These are phyloP conservation scores for Fulvia fulva DNA, from an alignment of 2,329 filamentous ascomycete species.

Conservation along the genomic window DNA sequence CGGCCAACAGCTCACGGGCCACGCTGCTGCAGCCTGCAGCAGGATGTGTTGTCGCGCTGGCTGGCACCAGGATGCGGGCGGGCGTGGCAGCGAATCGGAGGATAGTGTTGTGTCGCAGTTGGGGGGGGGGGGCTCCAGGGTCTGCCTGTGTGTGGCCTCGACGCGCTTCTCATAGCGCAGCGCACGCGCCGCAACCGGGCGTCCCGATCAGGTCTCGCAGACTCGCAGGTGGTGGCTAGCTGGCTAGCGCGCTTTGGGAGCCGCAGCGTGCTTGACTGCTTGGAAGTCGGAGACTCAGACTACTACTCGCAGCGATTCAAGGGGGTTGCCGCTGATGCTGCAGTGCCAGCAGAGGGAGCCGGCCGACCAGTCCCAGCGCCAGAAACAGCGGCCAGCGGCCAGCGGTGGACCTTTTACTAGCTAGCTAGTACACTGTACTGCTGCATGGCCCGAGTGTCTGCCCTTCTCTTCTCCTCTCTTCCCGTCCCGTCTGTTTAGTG, in stretches of 20 bases:
- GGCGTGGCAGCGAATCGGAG: neutral
- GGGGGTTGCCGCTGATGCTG: neutral
- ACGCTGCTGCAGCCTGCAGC: neutral
- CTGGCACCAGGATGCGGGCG: neutral
- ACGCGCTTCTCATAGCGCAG: neutral
- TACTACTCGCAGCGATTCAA: neutral
- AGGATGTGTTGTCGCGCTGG: neutral
- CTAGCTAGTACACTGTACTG: neutral
- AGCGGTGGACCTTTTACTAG: neutral
- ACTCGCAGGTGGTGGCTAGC: neutral
- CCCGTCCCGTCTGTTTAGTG: neutral
- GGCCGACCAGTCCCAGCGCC: neutral
- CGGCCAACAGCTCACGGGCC: neutral
- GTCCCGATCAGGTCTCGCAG: neutral
- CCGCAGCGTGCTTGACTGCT: neutral
- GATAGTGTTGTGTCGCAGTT: neutral
- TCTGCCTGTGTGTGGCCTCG: neutral
- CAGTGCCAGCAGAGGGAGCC: neutral
- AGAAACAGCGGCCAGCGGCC: neutral
- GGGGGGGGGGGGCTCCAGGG: neutral
- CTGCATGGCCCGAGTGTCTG: neutral
- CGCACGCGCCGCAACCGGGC: neutral
- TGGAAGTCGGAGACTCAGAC: too few species aligned
- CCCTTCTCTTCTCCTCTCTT: neutral
- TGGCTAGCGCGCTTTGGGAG: slow-evolving; percentile 2